Percentiles rank a stretch among this genome's conserved stretches.
phyloP scores from a whole-genome alignment of 192 early-diverging fungal genomes.

The Funneliformis geosporum region DNA sequence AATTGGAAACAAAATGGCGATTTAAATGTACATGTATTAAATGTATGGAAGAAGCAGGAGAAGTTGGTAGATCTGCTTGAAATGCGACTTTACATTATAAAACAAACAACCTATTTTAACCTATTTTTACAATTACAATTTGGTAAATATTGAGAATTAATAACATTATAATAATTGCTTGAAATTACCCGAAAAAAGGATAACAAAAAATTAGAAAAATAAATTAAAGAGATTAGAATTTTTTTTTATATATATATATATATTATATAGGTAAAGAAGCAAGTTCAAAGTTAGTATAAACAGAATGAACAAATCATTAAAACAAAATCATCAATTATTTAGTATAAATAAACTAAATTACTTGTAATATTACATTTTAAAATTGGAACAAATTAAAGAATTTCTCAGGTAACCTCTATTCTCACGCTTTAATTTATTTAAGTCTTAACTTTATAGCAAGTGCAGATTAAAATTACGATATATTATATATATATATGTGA shows the following conservation, averaged over 20 bases:
- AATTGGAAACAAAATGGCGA: slow-evolving; percentile 62
- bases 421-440: not conserved
- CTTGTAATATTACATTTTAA: too few species aligned
- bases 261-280: too few species aligned
- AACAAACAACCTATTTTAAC: not conserved
- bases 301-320: too few species aligned
- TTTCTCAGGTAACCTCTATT: too few species aligned
- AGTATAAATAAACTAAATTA: too few species aligned
- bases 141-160: not conserved
- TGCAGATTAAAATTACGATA: not conserved
- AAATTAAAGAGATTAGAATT: not conserved
- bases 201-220: not conserved
- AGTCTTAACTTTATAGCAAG: not conserved
- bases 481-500: too few species aligned
- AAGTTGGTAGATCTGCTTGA: not conserved
- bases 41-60: slow-evolving; percentile 5
- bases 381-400: too few species aligned
- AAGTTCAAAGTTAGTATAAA: too few species aligned
- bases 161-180: not conserved
- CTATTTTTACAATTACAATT: not conserved
- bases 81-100: not conserved
- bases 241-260: too few species aligned
- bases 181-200: not conserved
- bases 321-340: too few species aligned
- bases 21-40: slow-evolving; percentile 57